Conservation (phyloP, 768 basidiomycete genomes). For the Naganishia antarctica region DNA sequence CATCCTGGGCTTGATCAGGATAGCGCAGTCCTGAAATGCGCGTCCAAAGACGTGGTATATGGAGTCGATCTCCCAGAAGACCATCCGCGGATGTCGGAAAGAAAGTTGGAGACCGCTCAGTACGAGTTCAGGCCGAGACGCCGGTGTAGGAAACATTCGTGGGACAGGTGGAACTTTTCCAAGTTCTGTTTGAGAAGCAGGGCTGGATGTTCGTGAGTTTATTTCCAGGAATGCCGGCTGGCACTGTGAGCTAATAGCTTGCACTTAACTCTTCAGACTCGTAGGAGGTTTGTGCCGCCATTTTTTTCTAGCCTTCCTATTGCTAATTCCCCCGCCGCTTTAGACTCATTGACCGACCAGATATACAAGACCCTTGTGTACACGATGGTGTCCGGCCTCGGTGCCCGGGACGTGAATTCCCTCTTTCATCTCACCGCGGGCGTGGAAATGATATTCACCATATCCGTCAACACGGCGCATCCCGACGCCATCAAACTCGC, state of each 20-base stretch:
- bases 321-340: background rate
- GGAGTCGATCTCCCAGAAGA: background rate
- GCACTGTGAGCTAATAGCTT: background rate
- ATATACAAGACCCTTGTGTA: background rate
- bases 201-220: background rate
- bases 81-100: background rate
- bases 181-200: conserved; percentile 11
- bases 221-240: background rate
- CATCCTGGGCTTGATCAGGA: background rate
- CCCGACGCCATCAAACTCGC: background rate
- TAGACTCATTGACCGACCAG: no score
- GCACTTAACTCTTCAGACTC: background rate
- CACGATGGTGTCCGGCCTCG: background rate
- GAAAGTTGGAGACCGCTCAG: conserved; percentile 2
- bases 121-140: background rate
- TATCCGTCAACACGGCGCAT: background rate
- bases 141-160: background rate
- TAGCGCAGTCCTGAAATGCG: background rate
- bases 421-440: background rate
- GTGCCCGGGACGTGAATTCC: background rate
- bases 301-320: background rate
- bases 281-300: background rate
- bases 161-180: conserved; percentile 2
- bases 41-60: background rate
- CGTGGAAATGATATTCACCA: background rate